phyloP scores from a whole-genome alignment of 352 stramenopile genomes.

The Aphanomyces euteiches region DNA sequence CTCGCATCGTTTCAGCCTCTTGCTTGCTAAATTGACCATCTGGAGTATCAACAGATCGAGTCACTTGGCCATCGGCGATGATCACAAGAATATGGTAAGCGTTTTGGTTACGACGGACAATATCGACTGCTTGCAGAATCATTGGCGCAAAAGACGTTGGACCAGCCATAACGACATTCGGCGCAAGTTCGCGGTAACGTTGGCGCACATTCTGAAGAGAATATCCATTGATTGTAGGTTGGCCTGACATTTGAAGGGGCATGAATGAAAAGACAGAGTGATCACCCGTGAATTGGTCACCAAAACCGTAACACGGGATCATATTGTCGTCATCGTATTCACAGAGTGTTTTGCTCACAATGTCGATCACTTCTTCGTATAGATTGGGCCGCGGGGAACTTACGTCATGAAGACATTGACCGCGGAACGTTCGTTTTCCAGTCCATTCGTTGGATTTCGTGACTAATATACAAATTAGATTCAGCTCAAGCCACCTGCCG shows the following conservation, averaged over 20 bases:
- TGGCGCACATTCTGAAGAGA: conserved; percentile 59
- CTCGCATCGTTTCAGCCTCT: conserved; percentile 49
- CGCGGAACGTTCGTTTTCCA: conserved; percentile 74
- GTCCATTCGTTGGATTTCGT: conserved; percentile 89
- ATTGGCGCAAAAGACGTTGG: conserved; percentile 84
- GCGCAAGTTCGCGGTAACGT: conserved; percentile 67
- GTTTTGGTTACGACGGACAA: conserved; percentile 66
- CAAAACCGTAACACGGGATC: conserved; percentile 82
- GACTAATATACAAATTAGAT: conserved; percentile 58
- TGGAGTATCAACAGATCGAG: conserved; percentile 70
- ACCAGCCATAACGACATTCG: conserved; percentile 70
- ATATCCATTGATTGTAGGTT: conserved; percentile 50
- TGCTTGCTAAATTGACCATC: conserved; percentile 68
- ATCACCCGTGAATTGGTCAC: conserved; percentile 74
- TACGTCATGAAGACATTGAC: conserved; percentile 62
- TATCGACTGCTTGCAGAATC: conserved; percentile 75
- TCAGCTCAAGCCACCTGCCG: conserved; percentile 45
- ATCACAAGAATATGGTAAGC: conserved; percentile 78
- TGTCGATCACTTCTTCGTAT: conserved; percentile 85
- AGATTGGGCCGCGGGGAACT: conserved; percentile 56
- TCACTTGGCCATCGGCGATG: conserved; percentile 61
- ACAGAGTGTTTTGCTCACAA: conserved; percentile 59
- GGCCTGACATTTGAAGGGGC: background rate
- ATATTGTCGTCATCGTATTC: conserved; percentile 85
- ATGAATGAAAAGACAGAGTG: conserved; percentile 72